Evolutionary conservation across 352 stramenopile genomes (phyloP).

Genomic region (Stephanocyclus meneghinianus): DNA sequence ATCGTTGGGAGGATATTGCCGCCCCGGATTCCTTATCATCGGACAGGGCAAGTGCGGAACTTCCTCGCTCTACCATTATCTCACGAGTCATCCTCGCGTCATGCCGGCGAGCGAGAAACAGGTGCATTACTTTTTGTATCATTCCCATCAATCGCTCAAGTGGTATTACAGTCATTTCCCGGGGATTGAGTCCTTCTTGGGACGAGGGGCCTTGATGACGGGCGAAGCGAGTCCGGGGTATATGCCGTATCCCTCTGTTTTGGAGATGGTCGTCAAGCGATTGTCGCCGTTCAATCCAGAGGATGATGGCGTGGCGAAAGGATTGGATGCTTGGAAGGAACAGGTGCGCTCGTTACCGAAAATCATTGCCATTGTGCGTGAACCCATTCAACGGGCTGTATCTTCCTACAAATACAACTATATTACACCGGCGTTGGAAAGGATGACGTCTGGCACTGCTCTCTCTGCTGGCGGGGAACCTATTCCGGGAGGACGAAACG

Average conservation of each 20-base stretch:
- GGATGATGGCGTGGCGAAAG: neutral
- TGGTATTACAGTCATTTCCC: conserved; percentile 81
- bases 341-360: conserved; percentile 35
- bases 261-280: conserved; percentile 30
- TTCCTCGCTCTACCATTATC: conserved; percentile 79
- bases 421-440: conserved; percentile 51
- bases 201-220: conserved; percentile 72
- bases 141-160: conserved; percentile 40
- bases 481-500: conserved; percentile 35
- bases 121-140: conserved; percentile 81
- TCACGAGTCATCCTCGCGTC: conserved; percentile 71
- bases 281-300: conserved; percentile 7
- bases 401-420: conserved; percentile 83
- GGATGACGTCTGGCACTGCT: conserved; percentile 31
- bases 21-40: conserved; percentile 81
- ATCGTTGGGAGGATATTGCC: conserved; percentile 54
- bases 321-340: conserved; percentile 30
- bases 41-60: conserved; percentile 83
- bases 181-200: conserved; percentile 64
- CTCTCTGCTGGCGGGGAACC: conserved; percentile 17
- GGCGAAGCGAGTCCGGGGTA: conserved; percentile 81
- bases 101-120: conserved; percentile 76
- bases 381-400: conserved; percentile 74
- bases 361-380: conserved; percentile 69
- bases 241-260: conserved; percentile 52